Evolutionary conservation across 306 rosid species (phyloP).

Genomic region (Lathyrus oleraceus): DNA sequence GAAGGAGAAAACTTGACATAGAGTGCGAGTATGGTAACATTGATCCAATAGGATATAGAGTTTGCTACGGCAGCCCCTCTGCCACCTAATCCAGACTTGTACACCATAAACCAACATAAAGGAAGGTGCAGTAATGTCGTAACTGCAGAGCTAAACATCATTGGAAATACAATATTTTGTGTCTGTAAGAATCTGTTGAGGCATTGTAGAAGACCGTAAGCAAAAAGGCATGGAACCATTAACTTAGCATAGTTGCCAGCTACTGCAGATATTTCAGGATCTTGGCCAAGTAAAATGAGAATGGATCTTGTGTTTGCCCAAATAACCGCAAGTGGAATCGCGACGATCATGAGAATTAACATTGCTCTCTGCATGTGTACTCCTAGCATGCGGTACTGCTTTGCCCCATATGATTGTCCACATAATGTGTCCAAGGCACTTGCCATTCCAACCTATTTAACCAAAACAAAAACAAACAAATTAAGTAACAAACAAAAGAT

Average conservation of each 20-base stretch:
- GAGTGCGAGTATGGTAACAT: conserved; percentile 49
- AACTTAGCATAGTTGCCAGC: conserved; percentile 60
- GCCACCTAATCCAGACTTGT: conserved; percentile 61
- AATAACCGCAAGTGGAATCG: conserved; percentile 55
- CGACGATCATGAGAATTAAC: conserved; percentile 53
- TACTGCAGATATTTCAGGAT: conserved; percentile 50
- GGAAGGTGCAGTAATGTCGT: conserved; percentile 52
- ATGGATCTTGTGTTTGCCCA: conserved; percentile 57
- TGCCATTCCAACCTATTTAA: conserved; percentile 64
- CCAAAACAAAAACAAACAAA: not conserved
- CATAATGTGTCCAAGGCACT: conserved; percentile 75
- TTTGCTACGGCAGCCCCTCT: conserved; percentile 69
- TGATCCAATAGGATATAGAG: conserved; percentile 68
- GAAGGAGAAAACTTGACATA: conserved; percentile 71
- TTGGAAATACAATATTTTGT: conserved; percentile 67
- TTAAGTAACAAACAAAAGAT: not conserved
- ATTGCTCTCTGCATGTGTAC: conserved; percentile 72
- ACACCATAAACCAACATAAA: conserved; percentile 60
- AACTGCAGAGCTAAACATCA: conserved; percentile 56
- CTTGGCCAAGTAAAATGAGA: conserved; percentile 63
- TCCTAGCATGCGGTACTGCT: conserved; percentile 65
- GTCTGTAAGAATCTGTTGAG: conserved; percentile 64
- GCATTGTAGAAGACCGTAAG: conserved; percentile 66
- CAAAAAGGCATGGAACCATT: conserved; percentile 58
- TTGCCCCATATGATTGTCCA: conserved; percentile 78